Conservation (phyloP, 768 basidiomycete genomes). For the Mycena kentingensis region DNA sequence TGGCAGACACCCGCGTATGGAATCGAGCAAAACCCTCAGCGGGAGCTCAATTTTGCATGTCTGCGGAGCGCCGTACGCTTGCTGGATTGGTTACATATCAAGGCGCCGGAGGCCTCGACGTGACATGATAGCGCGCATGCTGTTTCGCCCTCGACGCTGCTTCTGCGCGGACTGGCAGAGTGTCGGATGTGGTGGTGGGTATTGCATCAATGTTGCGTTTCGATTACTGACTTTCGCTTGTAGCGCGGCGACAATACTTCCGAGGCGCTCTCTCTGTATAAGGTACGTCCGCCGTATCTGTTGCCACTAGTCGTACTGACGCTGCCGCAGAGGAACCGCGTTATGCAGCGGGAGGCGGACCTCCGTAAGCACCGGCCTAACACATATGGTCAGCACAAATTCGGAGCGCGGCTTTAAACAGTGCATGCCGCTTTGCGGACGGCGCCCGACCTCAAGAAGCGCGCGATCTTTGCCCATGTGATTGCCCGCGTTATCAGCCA, state of each 20-base stretch:
- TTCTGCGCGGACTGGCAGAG: too few relatives aligned
- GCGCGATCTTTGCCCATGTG: conserved; percentile 81
- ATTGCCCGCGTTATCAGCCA: conserved; percentile 80
- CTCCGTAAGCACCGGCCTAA: conserved; percentile 73
- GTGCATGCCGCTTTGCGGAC: conserved; percentile 77
- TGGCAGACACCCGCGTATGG: not conserved
- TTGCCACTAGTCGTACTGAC: not conserved
- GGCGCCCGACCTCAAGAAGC: conserved; percentile 67
- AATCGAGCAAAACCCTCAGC: conserved; percentile 27
- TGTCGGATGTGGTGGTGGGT: too few relatives aligned
- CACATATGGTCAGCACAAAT: conserved; percentile 81
- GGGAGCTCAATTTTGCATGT: conserved; percentile 74
- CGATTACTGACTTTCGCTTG: conserved; percentile 53
- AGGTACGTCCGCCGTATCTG: conserved; percentile 33
- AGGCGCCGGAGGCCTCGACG: conserved; percentile 51
- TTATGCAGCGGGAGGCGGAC: conserved; percentile 57
- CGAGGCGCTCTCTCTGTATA: conserved; percentile 48
- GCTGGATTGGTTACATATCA: conserved; percentile 72
- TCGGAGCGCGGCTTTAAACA: conserved; percentile 89
- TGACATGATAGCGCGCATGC: conserved; percentile 69
- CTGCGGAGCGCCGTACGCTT: conserved; percentile 75
- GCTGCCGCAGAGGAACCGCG: conserved; percentile 40
- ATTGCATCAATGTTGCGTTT: too few relatives aligned
- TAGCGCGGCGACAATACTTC: conserved; percentile 56
- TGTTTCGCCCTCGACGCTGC: too few relatives aligned